Evolutionary conservation across 352 stramenopile genomes (phyloP).

Genomic region (Pythium volutum): DNA sequence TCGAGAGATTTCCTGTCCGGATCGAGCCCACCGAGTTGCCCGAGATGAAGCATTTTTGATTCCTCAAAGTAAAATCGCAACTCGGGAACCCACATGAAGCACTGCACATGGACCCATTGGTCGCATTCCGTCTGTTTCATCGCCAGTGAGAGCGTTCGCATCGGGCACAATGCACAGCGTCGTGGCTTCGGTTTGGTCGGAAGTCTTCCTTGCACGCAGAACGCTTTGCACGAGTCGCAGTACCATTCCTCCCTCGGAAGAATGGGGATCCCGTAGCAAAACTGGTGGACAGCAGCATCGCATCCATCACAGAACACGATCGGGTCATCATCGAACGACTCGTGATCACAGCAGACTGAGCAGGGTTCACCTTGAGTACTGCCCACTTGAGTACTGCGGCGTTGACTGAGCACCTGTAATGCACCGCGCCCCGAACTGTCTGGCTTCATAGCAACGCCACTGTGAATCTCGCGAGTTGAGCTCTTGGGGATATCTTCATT

Average conservation of each 20-base stretch:
- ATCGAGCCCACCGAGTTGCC: slow-evolving; percentile 46
- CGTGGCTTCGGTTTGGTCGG: slow-evolving; percentile 9
- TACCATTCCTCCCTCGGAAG: slow-evolving; percentile 81
- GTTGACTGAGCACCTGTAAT: neutral
- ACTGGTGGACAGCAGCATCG: slow-evolving; percentile 85
- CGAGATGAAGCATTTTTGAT: slow-evolving; percentile 38
- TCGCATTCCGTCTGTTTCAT: slow-evolving; percentile 62
- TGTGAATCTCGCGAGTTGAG: neutral
- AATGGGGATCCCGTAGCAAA: slow-evolving; percentile 79
- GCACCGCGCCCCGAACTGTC: neutral
- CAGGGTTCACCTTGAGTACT: slow-evolving; percentile 38
- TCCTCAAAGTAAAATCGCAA: slow-evolving; percentile 41
- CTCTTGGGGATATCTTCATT: neutral
- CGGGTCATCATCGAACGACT: slow-evolving; percentile 85
- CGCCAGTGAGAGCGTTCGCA: slow-evolving; percentile 42
- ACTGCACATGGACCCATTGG: slow-evolving; percentile 81
- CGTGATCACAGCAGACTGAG: slow-evolving; percentile 72
- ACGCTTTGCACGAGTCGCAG: slow-evolving; percentile 55
- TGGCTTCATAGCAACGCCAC: neutral
- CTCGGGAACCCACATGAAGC: slow-evolving; percentile 85
- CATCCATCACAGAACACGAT: slow-evolving; percentile 91
- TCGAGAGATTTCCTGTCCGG: slow-evolving; percentile 56
- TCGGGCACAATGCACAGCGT: slow-evolving; percentile 62
- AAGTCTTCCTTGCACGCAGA: neutral
- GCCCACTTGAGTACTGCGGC: neutral